Evolutionary conservation across 1,284 basidiomycete species (phyloP).

Genomic region (Coniophora puteana): DNA sequence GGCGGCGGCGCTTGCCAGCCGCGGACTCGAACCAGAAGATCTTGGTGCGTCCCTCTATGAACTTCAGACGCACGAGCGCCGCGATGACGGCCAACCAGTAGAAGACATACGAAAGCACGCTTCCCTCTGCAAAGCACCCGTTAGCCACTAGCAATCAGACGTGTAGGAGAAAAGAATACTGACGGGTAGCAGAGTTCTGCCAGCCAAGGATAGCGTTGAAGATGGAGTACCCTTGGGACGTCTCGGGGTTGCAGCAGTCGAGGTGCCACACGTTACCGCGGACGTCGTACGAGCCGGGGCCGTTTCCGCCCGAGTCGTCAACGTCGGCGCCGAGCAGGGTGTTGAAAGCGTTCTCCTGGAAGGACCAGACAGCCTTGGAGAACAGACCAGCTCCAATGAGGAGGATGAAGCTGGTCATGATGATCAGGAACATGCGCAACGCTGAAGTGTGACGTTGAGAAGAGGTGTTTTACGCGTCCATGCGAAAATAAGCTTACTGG

Average conservation of each 20-base stretch:
- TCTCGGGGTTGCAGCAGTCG: slow-evolving; percentile 75
- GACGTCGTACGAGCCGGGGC: slow-evolving; percentile 80
- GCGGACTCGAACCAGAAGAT: slow-evolving; percentile 42
- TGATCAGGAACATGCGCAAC: slow-evolving; percentile 77
- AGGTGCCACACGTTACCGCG: slow-evolving; percentile 85
- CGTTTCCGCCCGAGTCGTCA: slow-evolving; percentile 75
- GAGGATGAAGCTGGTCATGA: slow-evolving; percentile 86
- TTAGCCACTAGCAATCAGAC: slow-evolving; percentile 4
- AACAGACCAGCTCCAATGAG: slow-evolving; percentile 92
- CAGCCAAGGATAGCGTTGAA: slow-evolving; percentile 76
- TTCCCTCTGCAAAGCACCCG: slow-evolving; percentile 43
- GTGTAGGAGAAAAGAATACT: slow-evolving; percentile 10
- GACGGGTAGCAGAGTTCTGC: slow-evolving; percentile 66
- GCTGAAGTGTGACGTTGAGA: slow-evolving; percentile 34
- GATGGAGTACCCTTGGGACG: slow-evolving; percentile 65
- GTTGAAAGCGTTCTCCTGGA: slow-evolving; percentile 70
- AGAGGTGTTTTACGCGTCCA: background rate
- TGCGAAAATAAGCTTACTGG: slow-evolving; percentile 43
- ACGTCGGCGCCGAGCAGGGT: slow-evolving; percentile 69
- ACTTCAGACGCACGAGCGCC: slow-evolving; percentile 69
- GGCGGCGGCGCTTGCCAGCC: slow-evolving; percentile 30
- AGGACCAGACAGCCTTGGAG: slow-evolving; percentile 66
- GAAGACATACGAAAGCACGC: slow-evolving; percentile 70
- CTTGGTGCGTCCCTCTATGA: slow-evolving; percentile 47
- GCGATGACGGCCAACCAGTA: slow-evolving; percentile 77